A percentile compares a stretch with the other conserved stretches of the same genome.
Conservation (phyloP, 495 filamentous ascomycete species). For the Niebla homalea region DNA sequence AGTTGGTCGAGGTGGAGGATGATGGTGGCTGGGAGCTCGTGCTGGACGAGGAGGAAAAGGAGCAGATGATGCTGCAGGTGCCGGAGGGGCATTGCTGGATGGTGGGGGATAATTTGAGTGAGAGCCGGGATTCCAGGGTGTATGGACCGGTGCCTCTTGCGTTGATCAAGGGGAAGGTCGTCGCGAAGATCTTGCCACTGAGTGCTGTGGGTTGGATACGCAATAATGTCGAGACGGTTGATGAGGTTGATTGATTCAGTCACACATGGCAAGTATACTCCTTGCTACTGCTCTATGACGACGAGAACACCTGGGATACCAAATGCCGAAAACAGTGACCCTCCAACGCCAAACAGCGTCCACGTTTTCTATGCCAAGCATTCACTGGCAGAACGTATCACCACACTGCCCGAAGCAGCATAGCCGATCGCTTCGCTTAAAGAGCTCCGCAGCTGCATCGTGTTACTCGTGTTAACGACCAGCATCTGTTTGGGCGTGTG, state of each 20-base stretch:
- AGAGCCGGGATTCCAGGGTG: slow-evolving; percentile 70
- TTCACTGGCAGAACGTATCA: too few relatives aligned
- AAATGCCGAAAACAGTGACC: too few relatives aligned
- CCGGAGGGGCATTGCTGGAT: slow-evolving; percentile 84
- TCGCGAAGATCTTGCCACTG: slow-evolving; percentile 47
- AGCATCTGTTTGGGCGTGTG: too few relatives aligned
- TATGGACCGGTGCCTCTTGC: slow-evolving; percentile 79
- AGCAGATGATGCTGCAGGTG: slow-evolving; percentile 65
- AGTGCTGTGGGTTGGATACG: slow-evolving; percentile 37
- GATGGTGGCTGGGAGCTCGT: not conserved
- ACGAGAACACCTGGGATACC: too few relatives aligned
- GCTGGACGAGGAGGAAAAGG: slow-evolving; percentile 20
- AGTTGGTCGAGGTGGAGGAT: not conserved
- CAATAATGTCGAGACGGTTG: slow-evolving; percentile 31
- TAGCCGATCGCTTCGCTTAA: too few relatives aligned
- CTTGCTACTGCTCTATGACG: too few relatives aligned
- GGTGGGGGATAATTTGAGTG: slow-evolving; percentile 72
- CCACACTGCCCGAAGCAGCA: too few relatives aligned
- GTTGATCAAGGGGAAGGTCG: slow-evolving; percentile 74
- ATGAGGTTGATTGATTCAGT: not conserved
- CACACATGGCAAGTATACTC: too few relatives aligned
- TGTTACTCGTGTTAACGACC: too few relatives aligned
- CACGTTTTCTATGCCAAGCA: too few relatives aligned
- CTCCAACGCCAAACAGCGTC: too few relatives aligned
- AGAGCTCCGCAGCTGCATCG: too few relatives aligned